phyloP scores from a whole-genome alignment of 495 filamentous ascomycete genomes.

The Mytilinidion resinicola region DNA sequence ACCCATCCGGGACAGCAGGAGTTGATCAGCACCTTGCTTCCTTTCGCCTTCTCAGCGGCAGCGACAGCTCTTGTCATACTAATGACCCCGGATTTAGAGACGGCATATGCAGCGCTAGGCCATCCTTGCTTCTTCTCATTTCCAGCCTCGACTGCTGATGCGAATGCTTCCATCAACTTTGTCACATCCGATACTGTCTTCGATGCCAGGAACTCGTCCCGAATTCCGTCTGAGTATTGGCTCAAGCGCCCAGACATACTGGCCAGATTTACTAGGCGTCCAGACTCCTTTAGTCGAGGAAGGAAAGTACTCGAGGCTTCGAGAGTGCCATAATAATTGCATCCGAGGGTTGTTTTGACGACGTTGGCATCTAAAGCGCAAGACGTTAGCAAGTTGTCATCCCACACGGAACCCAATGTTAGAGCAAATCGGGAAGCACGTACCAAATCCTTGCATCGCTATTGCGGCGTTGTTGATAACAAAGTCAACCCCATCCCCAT shows the following conservation, averaged over 20 bases:
- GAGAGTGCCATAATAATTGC: conserved; percentile 47
- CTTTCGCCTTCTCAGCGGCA: conserved; percentile 31
- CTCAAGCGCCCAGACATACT: conserved; percentile 39
- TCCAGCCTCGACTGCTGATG: conserved; percentile 35
- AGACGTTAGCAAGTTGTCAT: background rate
- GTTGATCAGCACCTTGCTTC: conserved; percentile 41
- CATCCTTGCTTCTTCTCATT: conserved; percentile 39
- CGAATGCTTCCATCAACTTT: conserved; percentile 41
- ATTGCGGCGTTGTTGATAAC: conserved; percentile 48
- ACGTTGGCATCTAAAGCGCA: conserved; percentile 37
- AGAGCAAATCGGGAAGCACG: background rate
- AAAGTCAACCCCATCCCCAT: conserved; percentile 45
- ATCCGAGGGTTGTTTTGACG: conserved; percentile 42
- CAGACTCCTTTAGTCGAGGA: conserved; percentile 37
- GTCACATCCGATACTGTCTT: conserved; percentile 37
- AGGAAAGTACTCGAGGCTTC: conserved; percentile 37
- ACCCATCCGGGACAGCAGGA: conserved; percentile 50
- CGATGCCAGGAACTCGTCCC: conserved; percentile 34
- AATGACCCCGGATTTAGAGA: conserved; percentile 43
- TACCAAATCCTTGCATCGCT: conserved; percentile 35
- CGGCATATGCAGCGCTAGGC: conserved; percentile 43
- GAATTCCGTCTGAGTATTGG: conserved; percentile 38
- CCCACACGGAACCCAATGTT: background rate
- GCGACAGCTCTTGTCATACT: conserved; percentile 42
- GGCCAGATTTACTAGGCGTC: conserved; percentile 45